phyloP scores from a whole-genome alignment of 345 rosid species.

The Moringa oleifera region DNA sequence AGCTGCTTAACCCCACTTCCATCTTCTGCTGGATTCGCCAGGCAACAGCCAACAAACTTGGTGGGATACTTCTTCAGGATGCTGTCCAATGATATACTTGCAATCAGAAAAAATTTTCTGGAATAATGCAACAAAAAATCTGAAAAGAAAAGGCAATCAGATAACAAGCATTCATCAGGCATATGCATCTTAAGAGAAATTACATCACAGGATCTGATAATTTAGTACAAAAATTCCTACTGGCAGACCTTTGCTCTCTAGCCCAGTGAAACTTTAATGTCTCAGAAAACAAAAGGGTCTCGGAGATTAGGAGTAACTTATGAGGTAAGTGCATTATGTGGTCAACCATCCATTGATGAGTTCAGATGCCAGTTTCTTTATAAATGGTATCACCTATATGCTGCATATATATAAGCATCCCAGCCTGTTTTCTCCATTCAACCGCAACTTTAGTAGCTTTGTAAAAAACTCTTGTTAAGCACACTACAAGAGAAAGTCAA shows the following conservation, averaged over 20 bases:
- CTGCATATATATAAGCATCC: not conserved
- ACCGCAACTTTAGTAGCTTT: not conserved
- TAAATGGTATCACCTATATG: not conserved
- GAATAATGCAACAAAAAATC: not conserved
- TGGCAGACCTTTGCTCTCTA: not conserved
- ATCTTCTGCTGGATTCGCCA: constrained; percentile 93
- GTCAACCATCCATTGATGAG: constrained; percentile 3
- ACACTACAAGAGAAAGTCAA: not conserved
- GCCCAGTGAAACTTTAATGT: not conserved
- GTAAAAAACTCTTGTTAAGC: not conserved
- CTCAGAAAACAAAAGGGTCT: not conserved
- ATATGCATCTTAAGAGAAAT: not conserved
- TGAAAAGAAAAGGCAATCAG: not conserved
- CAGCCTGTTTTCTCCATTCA: not conserved
- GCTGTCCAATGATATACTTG: constrained; percentile 30
- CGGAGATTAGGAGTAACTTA: not conserved
- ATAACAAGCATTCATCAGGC: not conserved
- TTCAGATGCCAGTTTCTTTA: not conserved
- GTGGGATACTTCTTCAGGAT: constrained; percentile 67
- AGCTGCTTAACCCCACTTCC: constrained; percentile 65
- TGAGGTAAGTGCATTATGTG: not conserved
- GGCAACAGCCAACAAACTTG: constrained; percentile 89
- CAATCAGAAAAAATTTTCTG: constrained; percentile 3
- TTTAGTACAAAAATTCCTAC: not conserved
- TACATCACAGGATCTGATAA: not conserved